These are phyloP conservation scores for Fraxinus cuspidata DNA, from an alignment of 257 asterid species.

Conservation along the genomic window DNA sequence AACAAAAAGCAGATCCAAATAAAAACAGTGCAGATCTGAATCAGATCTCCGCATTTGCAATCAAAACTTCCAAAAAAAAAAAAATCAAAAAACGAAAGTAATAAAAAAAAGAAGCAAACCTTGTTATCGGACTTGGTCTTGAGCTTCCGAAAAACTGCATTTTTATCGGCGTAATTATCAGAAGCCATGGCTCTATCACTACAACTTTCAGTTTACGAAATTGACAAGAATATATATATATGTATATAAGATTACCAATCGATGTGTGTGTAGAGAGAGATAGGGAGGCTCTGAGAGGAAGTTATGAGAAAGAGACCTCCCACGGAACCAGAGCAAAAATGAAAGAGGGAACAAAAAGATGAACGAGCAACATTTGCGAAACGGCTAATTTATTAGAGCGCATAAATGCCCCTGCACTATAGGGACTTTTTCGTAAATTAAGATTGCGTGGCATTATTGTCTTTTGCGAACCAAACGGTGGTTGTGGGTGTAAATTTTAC, in stretches of 20 bases:
- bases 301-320: slow-evolving; percentile 39
- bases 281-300: neutral
- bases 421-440: too few species aligned
- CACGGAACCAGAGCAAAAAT: slow-evolving; percentile 28
- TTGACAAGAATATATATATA: neutral
- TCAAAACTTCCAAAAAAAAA: neutral
- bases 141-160: slow-evolving; percentile 88
- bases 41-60: slow-evolving; percentile 54
- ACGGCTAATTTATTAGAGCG: neutral
- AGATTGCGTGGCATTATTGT: too few species aligned
- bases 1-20: neutral
- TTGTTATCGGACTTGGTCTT: slow-evolving; percentile 81
- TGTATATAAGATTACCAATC: neutral
- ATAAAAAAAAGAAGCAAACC: slow-evolving; percentile 34
- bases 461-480: too few species aligned
- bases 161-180: slow-evolving; percentile 75
- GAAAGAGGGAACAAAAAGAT: neutral
- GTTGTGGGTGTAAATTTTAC: too few species aligned
- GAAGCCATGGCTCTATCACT: slow-evolving; percentile 57
- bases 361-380: slow-evolving; percentile 7
- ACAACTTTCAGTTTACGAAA: slow-evolving; percentile 15
- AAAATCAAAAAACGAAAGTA: too few species aligned
- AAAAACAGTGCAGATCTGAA: slow-evolving; percentile 53
- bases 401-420: too few species aligned
- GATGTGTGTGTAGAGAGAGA: neutral